Percentiles rank a stretch among this genome's conserved stretches.
These are phyloP conservation scores for Cardamine chenopodiifolia DNA, from an alignment of 345 rosid species.

Conservation along the genomic window DNA sequence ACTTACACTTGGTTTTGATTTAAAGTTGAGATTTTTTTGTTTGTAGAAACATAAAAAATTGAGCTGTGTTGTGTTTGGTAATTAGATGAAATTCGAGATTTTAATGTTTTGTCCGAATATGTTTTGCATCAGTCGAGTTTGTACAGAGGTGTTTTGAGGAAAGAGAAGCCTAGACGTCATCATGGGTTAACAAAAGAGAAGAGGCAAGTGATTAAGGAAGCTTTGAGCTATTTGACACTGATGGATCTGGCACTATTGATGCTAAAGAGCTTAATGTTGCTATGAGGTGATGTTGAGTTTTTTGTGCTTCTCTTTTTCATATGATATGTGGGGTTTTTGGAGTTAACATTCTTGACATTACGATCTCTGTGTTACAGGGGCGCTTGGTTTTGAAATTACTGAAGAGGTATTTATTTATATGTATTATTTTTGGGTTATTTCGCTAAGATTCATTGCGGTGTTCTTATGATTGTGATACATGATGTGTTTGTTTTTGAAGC, in stretches of 20 bases:
- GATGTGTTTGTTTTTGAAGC: slow-evolving; percentile 45
- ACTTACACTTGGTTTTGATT: not conserved
- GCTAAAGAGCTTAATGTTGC: slow-evolving; percentile 97
- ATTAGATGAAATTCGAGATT: not conserved
- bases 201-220: slow-evolving; percentile 91
- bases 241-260: slow-evolving; percentile 97
- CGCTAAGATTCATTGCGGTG: not conserved
- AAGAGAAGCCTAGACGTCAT: slow-evolving; percentile 73
- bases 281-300: slow-evolving; percentile 65
- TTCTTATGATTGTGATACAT: not conserved
- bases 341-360: no score
- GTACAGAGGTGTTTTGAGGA: slow-evolving; percentile 60
- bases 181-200: slow-evolving; percentile 72
- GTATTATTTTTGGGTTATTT: not conserved
- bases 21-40: slow-evolving; percentile 1
- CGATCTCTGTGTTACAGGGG: no score
- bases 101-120: not conserved
- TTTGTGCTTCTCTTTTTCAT: no score
- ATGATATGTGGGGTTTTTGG: no score
- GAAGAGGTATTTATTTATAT: slow-evolving; percentile 62
- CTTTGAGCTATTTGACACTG: slow-evolving; percentile 90
- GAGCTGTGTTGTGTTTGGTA: slow-evolving; percentile 13
- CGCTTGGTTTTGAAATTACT: slow-evolving; percentile 95
- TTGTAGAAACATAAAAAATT: not conserved
- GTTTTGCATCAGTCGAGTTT: slow-evolving; percentile 48